Evolutionary conservation across 371 early-diverging fungal genomes (phyloP).

Genomic region (Homolaphlyctis polyrhiza): DNA sequence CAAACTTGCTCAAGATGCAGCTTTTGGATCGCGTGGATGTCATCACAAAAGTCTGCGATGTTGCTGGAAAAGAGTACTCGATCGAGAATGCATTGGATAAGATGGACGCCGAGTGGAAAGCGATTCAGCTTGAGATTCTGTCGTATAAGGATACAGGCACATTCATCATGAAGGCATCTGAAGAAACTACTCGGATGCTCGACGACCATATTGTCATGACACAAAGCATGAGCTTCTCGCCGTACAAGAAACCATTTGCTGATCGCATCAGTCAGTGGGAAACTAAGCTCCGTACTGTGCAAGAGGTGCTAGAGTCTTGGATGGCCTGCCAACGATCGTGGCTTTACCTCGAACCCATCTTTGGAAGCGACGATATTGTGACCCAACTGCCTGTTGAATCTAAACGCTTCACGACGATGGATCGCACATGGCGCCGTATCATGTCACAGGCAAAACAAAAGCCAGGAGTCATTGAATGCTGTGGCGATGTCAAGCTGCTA

Average conservation of each 20-base stretch:
- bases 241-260: slow-evolving; percentile 55
- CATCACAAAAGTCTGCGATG: slow-evolving; percentile 51
- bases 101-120: slow-evolving; percentile 54
- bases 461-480: slow-evolving; percentile 46
- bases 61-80: slow-evolving; percentile 56
- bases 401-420: slow-evolving; percentile 55
- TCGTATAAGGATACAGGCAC: slow-evolving; percentile 56
- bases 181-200: slow-evolving; percentile 45
- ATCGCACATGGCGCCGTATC: slow-evolving; percentile 52
- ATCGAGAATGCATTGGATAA: slow-evolving; percentile 55
- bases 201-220: slow-evolving; percentile 61
- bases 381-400: slow-evolving; percentile 52
- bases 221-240: slow-evolving; percentile 54
- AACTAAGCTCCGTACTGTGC: slow-evolving; percentile 45
- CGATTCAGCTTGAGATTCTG: slow-evolving; percentile 41
- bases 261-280: slow-evolving; percentile 52
- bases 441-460: slow-evolving; percentile 42
- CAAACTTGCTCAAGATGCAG: slow-evolving; percentile 42
- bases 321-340: slow-evolving; percentile 51
- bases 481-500: slow-evolving; percentile 48
- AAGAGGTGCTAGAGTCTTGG: slow-evolving; percentile 57
- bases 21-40: slow-evolving; percentile 40
- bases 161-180: slow-evolving; percentile 48
- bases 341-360: slow-evolving; percentile 58
- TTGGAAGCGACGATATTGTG: slow-evolving; percentile 52